Evolutionary conservation across 768 basidiomycete genomes (phyloP), one percentile per base, ranked within the genome.

Genomic region (Saitozyma podzolica): DNA sequence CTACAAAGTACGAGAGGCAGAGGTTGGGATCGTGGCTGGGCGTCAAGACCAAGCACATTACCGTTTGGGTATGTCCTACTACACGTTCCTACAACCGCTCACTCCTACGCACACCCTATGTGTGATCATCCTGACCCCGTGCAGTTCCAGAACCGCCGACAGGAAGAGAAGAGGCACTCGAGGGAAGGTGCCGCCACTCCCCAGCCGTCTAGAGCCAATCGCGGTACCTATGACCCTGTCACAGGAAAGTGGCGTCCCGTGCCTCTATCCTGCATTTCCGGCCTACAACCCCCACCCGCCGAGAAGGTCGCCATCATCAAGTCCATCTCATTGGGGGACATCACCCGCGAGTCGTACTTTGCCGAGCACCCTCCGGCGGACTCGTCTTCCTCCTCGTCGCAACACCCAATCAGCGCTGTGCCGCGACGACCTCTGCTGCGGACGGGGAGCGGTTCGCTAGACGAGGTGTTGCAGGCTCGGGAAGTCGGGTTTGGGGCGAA

Each of bases 211-310:
- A 50, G 60, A 58, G 52, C 64, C 56, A 63, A 61, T 37, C 51
- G 66, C 39, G 69, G 69, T 14, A 61, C 62, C 4, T 71, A 58
- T 53, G 69, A 71, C 50, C 66, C 69, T 6, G 55, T 56, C 50
- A 71, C 69, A 8, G 69, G 69, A n/a, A 71, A 71, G 61, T 65
- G 58, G 60, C 43, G 70, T 55, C 67, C 67, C 1, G 69, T 72
- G 0, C 59, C 64, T 37, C 47, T 56, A 3, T 64, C 64, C 20
- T 64, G 62, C 39, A 62, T 72, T 54, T 68, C 65, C 14, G 62
- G 54, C 37, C 42, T 63, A 16, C 59, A 60, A 20, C 66, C 66
- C 10, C 69, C 66, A 17, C 58, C 64, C 51, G 51, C 55, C 37
- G 59, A 54, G 41, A 65, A 65, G 45, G 54, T 58, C 11, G 54